These are phyloP conservation scores for Ramularia endophylla DNA, from an alignment of 2,329 filamentous ascomycete species.

Conservation along the genomic window DNA sequence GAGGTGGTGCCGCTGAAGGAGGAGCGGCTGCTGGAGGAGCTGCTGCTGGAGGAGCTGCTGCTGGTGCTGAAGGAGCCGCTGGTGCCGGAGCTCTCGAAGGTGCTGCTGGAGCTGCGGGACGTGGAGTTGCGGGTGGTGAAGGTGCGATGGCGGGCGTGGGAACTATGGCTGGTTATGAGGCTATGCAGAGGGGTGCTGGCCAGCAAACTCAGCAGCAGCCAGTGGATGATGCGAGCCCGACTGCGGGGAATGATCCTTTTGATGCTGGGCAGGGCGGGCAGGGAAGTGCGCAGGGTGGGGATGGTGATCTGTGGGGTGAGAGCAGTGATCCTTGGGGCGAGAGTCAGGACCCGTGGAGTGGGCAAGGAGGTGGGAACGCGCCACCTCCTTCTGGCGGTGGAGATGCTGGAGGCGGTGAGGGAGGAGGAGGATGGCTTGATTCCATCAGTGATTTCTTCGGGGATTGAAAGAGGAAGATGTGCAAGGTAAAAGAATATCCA, in stretches of 20 bases:
- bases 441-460: slow-evolving; percentile 16
- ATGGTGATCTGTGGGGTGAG: slow-evolving; percentile 11
- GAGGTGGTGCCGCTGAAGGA: slow-evolving; percentile 25
- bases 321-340: slow-evolving; percentile 25
- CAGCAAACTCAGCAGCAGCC: slow-evolving; percentile 4
- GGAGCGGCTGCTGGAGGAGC: slow-evolving; percentile 35
- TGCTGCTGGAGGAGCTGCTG: slow-evolving; percentile 34
- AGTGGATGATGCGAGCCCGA: slow-evolving; percentile 29
- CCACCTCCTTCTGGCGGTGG: slow-evolving; percentile 26
- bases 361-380: slow-evolving; percentile 31
- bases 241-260: slow-evolving; percentile 15
- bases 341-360: slow-evolving; percentile 26
- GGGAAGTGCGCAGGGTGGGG: slow-evolving; percentile 8
- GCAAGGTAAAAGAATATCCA: no score
- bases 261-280: slow-evolving; percentile 6
- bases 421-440: slow-evolving; percentile 17
- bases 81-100: slow-evolving; percentile 24
- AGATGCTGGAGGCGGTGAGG: slow-evolving; percentile 26
- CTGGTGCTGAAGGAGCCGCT: slow-evolving; percentile 31
- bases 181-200: slow-evolving; percentile 48
- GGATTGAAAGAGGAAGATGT: slow-evolving; percentile 2
- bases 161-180: slow-evolving; percentile 58
- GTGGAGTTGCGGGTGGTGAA: slow-evolving; percentile 32
- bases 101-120: slow-evolving; percentile 30
- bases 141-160: slow-evolving; percentile 46